phyloP scores from a whole-genome alignment of 2,329 filamentous ascomycete species.

The Diaporthe velutina region DNA sequence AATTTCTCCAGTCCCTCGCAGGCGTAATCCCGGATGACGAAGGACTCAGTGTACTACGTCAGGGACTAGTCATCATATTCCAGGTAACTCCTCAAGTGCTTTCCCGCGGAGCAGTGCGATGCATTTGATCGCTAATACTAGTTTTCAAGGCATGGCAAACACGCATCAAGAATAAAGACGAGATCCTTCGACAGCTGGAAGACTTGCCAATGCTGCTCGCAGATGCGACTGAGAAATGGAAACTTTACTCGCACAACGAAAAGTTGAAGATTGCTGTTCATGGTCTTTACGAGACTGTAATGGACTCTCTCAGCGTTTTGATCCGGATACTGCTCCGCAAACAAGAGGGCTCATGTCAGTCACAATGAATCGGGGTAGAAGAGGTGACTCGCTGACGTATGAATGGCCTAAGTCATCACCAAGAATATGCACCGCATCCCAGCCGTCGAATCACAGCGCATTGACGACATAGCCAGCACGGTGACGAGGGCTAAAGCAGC shows the following conservation, averaged over 20 bases:
- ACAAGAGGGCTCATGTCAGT: constrained; percentile 10
- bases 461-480: not conserved
- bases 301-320: not conserved
- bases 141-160: not conserved
- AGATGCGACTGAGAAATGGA: not conserved
- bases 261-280: not conserved
- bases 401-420: not conserved
- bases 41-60: constrained; percentile 15
- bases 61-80: constrained; percentile 2
- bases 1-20: not conserved
- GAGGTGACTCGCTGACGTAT: not conserved
- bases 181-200: constrained; percentile 15
- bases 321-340: not conserved
- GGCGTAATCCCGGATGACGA: constrained; percentile 27
- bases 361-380: no score
- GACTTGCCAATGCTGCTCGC: constrained; percentile 8
- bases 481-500: not conserved
- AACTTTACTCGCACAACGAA: not conserved
- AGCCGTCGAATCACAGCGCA: not conserved
- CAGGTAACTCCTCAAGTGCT: not conserved
- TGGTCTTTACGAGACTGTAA: not conserved
- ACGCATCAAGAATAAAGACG: constrained; percentile 10
- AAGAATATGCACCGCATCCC: not conserved
- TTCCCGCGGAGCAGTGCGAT: accelerated
- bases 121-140: not conserved